Evolutionary conservation across 2,329 filamentous ascomycete species (phyloP).

Genomic region (Talaromyces atroroseus): DNA sequence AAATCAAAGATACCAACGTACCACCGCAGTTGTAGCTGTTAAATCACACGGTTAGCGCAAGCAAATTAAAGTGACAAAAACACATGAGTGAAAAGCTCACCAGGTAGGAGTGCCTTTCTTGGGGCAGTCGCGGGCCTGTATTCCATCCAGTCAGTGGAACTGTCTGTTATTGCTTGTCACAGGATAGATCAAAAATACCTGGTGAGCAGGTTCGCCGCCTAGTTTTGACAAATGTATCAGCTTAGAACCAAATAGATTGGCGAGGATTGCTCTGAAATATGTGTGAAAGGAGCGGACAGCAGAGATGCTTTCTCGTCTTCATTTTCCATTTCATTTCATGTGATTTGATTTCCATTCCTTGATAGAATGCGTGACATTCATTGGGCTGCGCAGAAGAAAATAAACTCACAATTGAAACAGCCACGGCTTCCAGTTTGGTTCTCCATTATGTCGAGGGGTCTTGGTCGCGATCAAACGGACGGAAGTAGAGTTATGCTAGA

Average conservation of each 20-base stretch:
- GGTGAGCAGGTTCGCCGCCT: constrained; percentile 70
- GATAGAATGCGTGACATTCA: too few species aligned
- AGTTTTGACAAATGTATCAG: constrained; percentile 14
- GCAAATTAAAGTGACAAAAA: constrained; percentile 4
- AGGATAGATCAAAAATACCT: constrained; percentile 51
- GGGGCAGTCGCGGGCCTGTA: constrained; percentile 76
- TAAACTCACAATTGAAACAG: constrained; percentile 56
- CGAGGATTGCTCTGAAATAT: neutral
- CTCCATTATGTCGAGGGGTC: constrained; percentile 40
- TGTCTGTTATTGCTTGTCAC: neutral
- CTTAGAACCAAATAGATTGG: neutral
- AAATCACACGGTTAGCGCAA: constrained; percentile 17
- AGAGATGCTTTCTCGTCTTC: too few species aligned
- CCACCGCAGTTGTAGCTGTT: constrained; percentile 74
- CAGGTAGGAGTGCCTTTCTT: constrained; percentile 78
- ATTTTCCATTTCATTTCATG: too few species aligned
- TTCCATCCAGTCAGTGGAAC: neutral
- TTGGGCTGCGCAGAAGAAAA: constrained; percentile 4
- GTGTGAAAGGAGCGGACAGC: too few species aligned
- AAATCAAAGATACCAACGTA: constrained; percentile 39
- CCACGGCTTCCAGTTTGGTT: constrained; percentile 46
- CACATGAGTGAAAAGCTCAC: constrained; percentile 46
- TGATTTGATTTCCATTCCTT: too few species aligned
- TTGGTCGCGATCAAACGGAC: constrained; percentile 2
- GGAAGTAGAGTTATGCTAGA: neutral